Evolutionary conservation across 2,329 filamentous ascomycete genomes (phyloP), one percentile per base, ranked within the genome.

Genomic region (Cercospora berteroae): DNA sequence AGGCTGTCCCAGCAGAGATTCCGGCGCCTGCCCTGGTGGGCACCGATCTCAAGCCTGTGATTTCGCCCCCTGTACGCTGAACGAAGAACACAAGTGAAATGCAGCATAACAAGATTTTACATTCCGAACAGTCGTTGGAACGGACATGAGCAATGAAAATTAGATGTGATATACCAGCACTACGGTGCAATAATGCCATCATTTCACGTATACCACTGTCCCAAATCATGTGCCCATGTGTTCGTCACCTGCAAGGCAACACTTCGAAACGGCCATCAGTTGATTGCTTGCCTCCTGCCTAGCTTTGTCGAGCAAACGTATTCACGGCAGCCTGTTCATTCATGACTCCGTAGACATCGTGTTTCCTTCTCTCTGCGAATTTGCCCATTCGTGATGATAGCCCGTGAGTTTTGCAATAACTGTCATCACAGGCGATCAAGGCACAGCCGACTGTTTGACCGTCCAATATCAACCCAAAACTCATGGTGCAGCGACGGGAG

Each of bases 11-110:
- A 18, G 48, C 42, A 65, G 36, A 59, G 18, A 25, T 64, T 52
- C 70, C 68, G 18, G 55, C 50, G 27, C 68, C 68, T 36, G 55
- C 42, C 25, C 16, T 65, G 31, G 18, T 64, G 3, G 62, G 36
- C 4, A 12, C 52, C 23, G 55, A 58, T 7, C 55, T 64, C n/a
- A 59, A 42, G 62, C 31, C 62, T 4, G 36, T 64, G 16, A 23
- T 10, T 20, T 58, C 55, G 4, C 31, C 36, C 10, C 59, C 62
- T 58, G 42, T 39, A n/a, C 52, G 62, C 5, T 64, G 23, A 58
- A 1, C 8, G 10, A 10, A 16, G 3, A n/a, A 57, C n/a, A 31
- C 16, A 31, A 33, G 16, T 9, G 16, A 18, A 10, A n/a, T 6
- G 55, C 27, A 1, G 13, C 1, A 20, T 33, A n/a, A n/a, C 27